Conservation (phyloP, 257 asterid species). For the Nicotiana otophora region DNA sequence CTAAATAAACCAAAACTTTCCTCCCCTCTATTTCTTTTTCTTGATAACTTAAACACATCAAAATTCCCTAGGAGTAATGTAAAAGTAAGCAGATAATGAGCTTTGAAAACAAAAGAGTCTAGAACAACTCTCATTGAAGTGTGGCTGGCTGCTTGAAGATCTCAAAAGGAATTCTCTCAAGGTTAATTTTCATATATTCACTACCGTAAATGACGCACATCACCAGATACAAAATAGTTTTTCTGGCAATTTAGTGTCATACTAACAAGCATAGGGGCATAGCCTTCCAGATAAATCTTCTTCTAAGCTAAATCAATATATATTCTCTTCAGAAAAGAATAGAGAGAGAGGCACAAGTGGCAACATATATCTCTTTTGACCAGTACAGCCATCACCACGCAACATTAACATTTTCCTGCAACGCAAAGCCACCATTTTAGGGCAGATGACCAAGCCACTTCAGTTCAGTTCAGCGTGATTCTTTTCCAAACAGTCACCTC, state of each 20-base stretch:
- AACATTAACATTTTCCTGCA: neutral
- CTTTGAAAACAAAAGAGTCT: neutral
- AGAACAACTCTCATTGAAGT: neutral
- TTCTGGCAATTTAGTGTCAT: neutral
- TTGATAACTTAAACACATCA: neutral
- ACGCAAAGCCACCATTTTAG: neutral
- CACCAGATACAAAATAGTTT: neutral
- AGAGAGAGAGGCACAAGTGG: neutral
- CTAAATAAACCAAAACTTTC: neutral
- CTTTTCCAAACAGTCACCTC: neutral
- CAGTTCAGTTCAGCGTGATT: neutral
- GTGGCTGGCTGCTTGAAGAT: neutral
- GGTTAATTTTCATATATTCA: neutral
- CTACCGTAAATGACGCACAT: neutral
- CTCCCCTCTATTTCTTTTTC: neutral
- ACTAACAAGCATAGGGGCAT: neutral
- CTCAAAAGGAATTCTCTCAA: constrained; percentile 1
- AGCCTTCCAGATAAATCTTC: neutral
- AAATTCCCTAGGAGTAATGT: neutral
- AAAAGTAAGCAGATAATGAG: neutral
- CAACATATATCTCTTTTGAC: neutral
- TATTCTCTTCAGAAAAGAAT: neutral
- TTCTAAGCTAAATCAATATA: neutral
- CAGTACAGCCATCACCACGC: neutral
- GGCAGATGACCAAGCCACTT: neutral